Evolutionary conservation across 2,329 filamentous ascomycete species (phyloP).

Genomic region (Fonsecaea monophora): DNA sequence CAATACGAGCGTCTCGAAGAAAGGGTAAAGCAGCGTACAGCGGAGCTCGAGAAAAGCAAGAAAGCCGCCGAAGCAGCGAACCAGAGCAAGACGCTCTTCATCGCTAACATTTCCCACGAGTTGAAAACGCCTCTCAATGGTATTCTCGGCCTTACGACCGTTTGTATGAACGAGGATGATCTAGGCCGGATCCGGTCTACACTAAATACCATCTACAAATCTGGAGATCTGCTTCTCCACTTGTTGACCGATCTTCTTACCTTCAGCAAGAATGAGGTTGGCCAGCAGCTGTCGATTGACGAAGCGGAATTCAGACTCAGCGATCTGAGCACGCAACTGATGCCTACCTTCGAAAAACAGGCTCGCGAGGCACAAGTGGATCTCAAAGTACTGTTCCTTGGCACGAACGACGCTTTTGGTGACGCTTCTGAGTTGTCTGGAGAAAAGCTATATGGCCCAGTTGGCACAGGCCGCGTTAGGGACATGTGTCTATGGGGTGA

Average conservation of each 20-base stretch:
- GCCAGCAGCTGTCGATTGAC: constrained; percentile 79
- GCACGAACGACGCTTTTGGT: constrained; percentile 51
- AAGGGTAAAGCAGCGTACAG: constrained; percentile 80
- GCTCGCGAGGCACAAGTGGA: constrained; percentile 79
- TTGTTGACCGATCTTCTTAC: constrained; percentile 87
- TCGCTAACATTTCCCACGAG: constrained; percentile 88
- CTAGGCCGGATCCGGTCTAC: constrained; percentile 78
- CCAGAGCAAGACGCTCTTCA: constrained; percentile 95
- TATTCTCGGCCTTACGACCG: constrained; percentile 90
- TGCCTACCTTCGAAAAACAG: constrained; percentile 89
- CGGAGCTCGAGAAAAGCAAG: constrained; percentile 85
- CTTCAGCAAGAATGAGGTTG: constrained; percentile 94
- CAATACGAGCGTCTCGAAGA: constrained; percentile 86
- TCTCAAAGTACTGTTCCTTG: constrained; percentile 74
- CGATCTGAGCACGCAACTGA: constrained; percentile 82
- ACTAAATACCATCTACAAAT: constrained; percentile 87
- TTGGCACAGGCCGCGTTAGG: constrained; percentile 72
- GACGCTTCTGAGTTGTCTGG: constrained; percentile 39
- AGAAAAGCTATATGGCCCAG: constrained; percentile 66
- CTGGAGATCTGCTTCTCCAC: constrained; percentile 81
- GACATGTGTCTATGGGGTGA: constrained; percentile 94
- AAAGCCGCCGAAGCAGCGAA: constrained; percentile 93
- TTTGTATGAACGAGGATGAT: constrained; percentile 91
- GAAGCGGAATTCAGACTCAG: constrained; percentile 83
- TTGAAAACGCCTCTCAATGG: constrained; percentile 95